Base-by-base conservation (phyloP, 2,329 filamentous ascomycete species). In the Colletotrichum tabaci region DNA sequence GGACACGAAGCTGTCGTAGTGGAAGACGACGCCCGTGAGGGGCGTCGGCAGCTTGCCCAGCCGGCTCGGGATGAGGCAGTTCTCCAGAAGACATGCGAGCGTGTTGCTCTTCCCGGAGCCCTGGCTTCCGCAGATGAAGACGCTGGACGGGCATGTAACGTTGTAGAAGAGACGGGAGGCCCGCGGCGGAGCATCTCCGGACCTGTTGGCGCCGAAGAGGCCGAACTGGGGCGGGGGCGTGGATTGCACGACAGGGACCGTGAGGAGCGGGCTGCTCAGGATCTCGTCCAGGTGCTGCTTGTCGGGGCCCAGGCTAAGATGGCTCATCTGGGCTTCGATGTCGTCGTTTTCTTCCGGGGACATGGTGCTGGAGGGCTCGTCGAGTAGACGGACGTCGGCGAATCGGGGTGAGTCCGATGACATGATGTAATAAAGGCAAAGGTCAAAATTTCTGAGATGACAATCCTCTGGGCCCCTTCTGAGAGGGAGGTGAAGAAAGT, bases 101-200 rank as follows among this genome's bases (percentile, higher is more conserved):
- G 88, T 90, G 71, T 92, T 89, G 56, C 88, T 90, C 76, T 92
- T 92, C 0, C 90, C 90, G 0, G 87, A 90, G 1, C 90, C 90
- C 71, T 92, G 90, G 23, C 87, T 89, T 1, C 90, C 90, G 66
- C 90, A 92, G 42, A 92, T 88, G 78, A 92, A 92, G 4, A 85
- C 82, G 18, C 89, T 91, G 0, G 87, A 89, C 0, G 90, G 90
- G 0, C 81, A 79, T 0, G 84, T 75, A 2, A 87, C 80, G 62
- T 88, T 87, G 77, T 85, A 84, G 52, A 84, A 86, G 0, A 87
- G 62, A 0, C 85, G 77, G 3, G 55, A 35, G 8, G 3, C 50
- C 23, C n/a, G 12, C 9, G 21, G 15, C 40, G 6, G 30, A 23
- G 52, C 38, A 4, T 76, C 74, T 16, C 66, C 67, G 2, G 55